Base-by-base conservation (phyloP, 2,329 filamentous ascomycete species). In the Cadophora gregata region DNA sequence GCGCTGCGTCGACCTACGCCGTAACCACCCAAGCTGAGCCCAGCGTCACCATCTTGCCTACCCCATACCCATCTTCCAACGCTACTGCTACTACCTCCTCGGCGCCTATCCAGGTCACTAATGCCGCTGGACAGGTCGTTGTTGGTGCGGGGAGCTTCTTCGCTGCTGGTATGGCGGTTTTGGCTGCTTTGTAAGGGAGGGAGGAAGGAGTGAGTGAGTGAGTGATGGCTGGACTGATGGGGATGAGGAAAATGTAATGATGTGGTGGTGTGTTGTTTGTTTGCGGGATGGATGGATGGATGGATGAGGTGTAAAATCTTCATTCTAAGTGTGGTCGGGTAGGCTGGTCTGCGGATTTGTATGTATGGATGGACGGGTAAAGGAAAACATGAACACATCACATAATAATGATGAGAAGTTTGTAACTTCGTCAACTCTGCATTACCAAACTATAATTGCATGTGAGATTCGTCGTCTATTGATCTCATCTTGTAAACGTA, bases 141-240 rank as follows among this genome's bases (percentile, higher is more conserved):
- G 53, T 25, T 16, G 63, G 62, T 47, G 55, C 63, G 14, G 66
- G 62, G 24, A 51, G 62, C 27, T 42, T 65, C 21, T 51, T 56
- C 21, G 50, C 50, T n/a, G 51, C 53, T 59, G 62, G 61, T 6
- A 14, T 64, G 16, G 65, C 62, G 10, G 29, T 61, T 7, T 16
- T 64, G 9, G 62, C 65, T 67, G 58, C 31, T 14, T 59, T 67
- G 16, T 67, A 64, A 47, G n/a, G 63, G 51, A 33, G 19, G n/a
- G 42, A 21, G 19, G 5, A n/a, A 8, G n/a, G 42, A 9, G 21
- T 14, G 36, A 48, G 10, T 19, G 63, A 25, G 38, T 3, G 45
- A 33, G n/a, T 50, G 47, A 9, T 14, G 50, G 12, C 45, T 36
- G 19, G 24, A 9, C 36, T 19, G 19, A 50, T 42, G 31, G 29